These are phyloP conservation scores for Penicillium sp. DNA, from an alignment of 2,329 filamentous ascomycete species.

Conservation along the genomic window DNA sequence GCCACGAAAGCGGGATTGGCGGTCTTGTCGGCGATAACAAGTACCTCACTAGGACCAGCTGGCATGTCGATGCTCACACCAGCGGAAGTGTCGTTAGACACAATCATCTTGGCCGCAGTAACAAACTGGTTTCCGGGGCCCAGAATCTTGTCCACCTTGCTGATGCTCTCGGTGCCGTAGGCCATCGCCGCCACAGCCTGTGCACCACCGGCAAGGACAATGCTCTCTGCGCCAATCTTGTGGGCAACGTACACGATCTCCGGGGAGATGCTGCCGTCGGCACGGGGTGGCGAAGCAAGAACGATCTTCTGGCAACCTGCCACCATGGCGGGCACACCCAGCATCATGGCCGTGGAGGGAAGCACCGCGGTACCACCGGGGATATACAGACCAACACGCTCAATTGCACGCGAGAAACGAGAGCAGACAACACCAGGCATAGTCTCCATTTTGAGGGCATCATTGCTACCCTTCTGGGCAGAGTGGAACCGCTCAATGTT, in stretches of 20 bases:
- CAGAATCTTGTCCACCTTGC: slow-evolving; percentile 98
- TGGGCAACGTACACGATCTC: slow-evolving; percentile 98
- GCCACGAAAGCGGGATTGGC: slow-evolving; percentile 94
- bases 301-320: slow-evolving; percentile 96
- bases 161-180: slow-evolving; percentile 92
- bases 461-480: slow-evolving; percentile 78
- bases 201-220: slow-evolving; percentile 92
- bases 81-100: slow-evolving; percentile 95
- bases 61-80: slow-evolving; percentile 98
- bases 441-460: slow-evolving; percentile 84
- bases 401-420: slow-evolving; percentile 88
- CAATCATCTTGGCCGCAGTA: slow-evolving; percentile 97
- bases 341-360: slow-evolving; percentile 95
- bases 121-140: slow-evolving; percentile 98
- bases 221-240: slow-evolving; percentile 94
- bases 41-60: slow-evolving; percentile 91
- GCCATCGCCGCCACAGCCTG: slow-evolving; percentile 97
- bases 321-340: slow-evolving; percentile 96
- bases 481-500: slow-evolving; percentile 95
- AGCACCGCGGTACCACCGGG: slow-evolving; percentile 97
- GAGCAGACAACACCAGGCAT: slow-evolving; percentile 98
- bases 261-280: slow-evolving; percentile 88
- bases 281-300: slow-evolving; percentile 84
- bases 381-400: slow-evolving; percentile 94
- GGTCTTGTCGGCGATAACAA: slow-evolving; percentile 89